phyloP scores from a whole-genome alignment of 257 asterid species.

The Solanum sitiens region DNA sequence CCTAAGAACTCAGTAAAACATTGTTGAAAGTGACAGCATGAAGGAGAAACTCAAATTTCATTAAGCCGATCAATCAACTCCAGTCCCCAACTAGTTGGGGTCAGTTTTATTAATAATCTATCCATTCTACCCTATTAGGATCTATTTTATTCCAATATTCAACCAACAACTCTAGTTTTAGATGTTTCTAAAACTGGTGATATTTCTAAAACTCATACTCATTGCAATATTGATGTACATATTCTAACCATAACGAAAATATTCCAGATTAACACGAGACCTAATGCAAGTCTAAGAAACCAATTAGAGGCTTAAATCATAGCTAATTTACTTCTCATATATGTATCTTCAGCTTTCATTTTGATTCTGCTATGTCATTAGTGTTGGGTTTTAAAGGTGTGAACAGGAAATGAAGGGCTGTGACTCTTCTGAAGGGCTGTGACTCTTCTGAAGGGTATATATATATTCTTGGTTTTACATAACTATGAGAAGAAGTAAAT shows the following conservation, averaged over 20 bases:
- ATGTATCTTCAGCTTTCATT: background rate
- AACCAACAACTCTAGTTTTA: background rate
- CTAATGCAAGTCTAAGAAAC: background rate
- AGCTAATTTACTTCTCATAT: background rate
- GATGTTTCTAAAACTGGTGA: background rate
- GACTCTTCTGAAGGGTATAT: too few species aligned
- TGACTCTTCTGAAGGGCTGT: too few species aligned
- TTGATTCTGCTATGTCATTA: background rate
- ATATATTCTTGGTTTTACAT: too few species aligned
- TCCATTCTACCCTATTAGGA: background rate
- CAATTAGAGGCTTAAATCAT: background rate
- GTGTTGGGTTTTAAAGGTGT: background rate
- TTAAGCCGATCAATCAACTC: background rate
- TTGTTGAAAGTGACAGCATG: background rate
- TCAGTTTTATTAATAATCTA: background rate
- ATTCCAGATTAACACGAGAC: background rate
- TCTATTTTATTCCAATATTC: background rate
- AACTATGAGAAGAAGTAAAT: too few species aligned
- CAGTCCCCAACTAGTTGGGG: background rate
- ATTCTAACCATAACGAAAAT: background rate
- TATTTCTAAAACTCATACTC: background rate
- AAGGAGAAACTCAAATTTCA: background rate
- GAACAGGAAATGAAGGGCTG: too few species aligned
- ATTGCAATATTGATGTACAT: background rate
- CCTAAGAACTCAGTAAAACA: background rate